Conservation (phyloP, 2,329 filamentous ascomycete genomes). For the Exophiala calicioides region DNA sequence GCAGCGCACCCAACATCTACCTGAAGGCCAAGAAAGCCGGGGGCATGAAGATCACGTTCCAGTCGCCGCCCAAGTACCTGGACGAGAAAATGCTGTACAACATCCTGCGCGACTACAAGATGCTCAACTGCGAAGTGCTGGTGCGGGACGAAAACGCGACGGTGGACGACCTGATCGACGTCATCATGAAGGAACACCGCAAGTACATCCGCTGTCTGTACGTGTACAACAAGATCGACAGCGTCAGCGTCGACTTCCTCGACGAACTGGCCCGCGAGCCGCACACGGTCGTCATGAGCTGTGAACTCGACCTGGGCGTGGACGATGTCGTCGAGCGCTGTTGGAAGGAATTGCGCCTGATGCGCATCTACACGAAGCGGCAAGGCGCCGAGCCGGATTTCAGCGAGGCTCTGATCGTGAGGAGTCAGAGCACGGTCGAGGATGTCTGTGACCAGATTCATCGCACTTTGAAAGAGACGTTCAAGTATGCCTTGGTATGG, state of each 20-base stretch:
- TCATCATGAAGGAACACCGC: constrained; percentile 98
- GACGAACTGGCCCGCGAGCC: constrained; percentile 90
- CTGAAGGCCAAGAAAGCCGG: constrained; percentile 93
- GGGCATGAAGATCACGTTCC: constrained; percentile 98
- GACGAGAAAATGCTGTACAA: constrained; percentile 99
- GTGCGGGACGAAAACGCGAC: constrained; percentile 93
- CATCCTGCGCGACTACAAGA: constrained; percentile 97
- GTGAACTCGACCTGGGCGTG: constrained; percentile 91
- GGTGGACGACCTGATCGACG: constrained; percentile 97
- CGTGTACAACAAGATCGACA: constrained; percentile 99
- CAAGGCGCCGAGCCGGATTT: constrained; percentile 92
- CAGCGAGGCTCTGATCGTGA: constrained; percentile 85
- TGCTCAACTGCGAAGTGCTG: constrained; percentile 94
- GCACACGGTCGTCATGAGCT: constrained; percentile 94
- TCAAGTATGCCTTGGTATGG: constrained; percentile 98
- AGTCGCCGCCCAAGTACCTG: constrained; percentile 80
- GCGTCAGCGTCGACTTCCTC: constrained; percentile 87
- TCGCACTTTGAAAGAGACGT: constrained; percentile 91
- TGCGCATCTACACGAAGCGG: constrained; percentile 93
- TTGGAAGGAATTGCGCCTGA: constrained; percentile 88
- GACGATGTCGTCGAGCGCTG: constrained; percentile 91
- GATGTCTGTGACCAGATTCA: constrained; percentile 97
- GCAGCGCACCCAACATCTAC: constrained; percentile 95
- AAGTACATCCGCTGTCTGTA: constrained; percentile 96
- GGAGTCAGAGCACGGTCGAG: constrained; percentile 84